Evolutionary conservation across 2,329 filamentous ascomycete species (phyloP).

Genomic region (Aureobasidium musti): DNA sequence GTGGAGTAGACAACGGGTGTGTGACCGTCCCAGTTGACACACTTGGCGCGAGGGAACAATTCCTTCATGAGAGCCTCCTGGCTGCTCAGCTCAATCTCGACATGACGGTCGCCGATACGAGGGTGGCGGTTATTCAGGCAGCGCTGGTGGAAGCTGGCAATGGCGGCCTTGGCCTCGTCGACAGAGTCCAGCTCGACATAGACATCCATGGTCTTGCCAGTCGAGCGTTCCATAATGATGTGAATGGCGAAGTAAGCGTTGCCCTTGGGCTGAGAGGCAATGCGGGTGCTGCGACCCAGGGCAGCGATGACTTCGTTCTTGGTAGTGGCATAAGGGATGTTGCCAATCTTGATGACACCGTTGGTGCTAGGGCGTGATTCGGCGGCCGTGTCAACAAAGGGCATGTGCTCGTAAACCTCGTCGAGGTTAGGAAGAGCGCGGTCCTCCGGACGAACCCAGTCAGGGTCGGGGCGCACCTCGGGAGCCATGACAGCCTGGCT

Average conservation of each 20-base stretch:
- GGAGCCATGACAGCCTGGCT: slow-evolving; percentile 11
- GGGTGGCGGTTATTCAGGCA: slow-evolving; percentile 44
- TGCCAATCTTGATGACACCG: slow-evolving; percentile 42
- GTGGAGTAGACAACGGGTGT: slow-evolving; percentile 40
- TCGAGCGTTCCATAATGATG: slow-evolving; percentile 60
- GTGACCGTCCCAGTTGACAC: slow-evolving; percentile 49
- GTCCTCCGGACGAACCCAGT: slow-evolving; percentile 8
- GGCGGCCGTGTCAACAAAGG: slow-evolving; percentile 35
- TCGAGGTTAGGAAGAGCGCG: slow-evolving; percentile 34
- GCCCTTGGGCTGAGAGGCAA: slow-evolving; percentile 40
- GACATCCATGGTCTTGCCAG: slow-evolving; percentile 59
- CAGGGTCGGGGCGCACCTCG: slow-evolving; percentile 27
- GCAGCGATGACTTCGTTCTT: slow-evolving; percentile 53
- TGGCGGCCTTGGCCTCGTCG: slow-evolving; percentile 45
- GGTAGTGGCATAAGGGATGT: slow-evolving; percentile 54
- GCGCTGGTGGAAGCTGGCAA: slow-evolving; percentile 44
- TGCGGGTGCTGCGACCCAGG: slow-evolving; percentile 48
- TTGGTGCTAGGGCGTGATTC: slow-evolving; percentile 26
- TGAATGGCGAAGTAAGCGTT: slow-evolving; percentile 52
- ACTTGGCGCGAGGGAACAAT: slow-evolving; percentile 56
- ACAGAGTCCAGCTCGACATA: slow-evolving; percentile 51
- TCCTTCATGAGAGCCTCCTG: slow-evolving; percentile 54
- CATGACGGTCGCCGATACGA: slow-evolving; percentile 52
- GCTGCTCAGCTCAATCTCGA: slow-evolving; percentile 50
- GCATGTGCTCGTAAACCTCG: slow-evolving; percentile 37